Evolutionary conservation across 1,284 basidiomycete genomes (phyloP).

Genomic region (Psilocybe mexicana): DNA sequence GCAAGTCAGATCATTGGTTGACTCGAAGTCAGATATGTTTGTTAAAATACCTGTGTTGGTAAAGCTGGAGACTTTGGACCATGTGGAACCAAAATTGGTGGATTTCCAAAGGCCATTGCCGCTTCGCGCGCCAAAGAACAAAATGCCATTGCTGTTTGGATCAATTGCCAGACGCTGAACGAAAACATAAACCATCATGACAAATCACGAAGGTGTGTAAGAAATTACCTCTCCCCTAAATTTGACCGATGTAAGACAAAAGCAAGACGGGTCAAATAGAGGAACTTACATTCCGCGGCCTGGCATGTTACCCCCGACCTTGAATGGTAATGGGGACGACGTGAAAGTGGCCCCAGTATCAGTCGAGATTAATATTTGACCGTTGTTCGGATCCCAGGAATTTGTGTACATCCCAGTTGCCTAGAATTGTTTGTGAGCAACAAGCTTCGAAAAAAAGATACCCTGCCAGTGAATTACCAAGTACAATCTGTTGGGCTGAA

Average conservation of each 20-base stretch:
- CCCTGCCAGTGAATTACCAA: constrained; percentile 32
- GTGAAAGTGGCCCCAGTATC: constrained; percentile 59
- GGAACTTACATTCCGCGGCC: constrained; percentile 51
- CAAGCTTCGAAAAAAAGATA: not conserved
- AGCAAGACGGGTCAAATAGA: not conserved
- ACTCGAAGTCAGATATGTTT: too few species aligned
- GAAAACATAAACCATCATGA: not conserved
- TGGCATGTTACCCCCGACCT: constrained; percentile 70
- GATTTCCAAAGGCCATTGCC: constrained; percentile 69
- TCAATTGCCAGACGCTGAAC: constrained; percentile 60
- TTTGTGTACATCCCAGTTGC: constrained; percentile 69
- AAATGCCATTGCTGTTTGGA: constrained; percentile 58
- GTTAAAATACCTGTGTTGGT: constrained; percentile 46
- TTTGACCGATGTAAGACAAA: constrained; percentile 6
- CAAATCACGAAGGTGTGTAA: not conserved
- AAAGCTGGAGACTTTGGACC: constrained; percentile 58
- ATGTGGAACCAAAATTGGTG: constrained; percentile 54
- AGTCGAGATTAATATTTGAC: constrained; percentile 61
- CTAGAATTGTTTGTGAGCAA: constrained; percentile 27
- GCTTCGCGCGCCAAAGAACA: constrained; percentile 63
- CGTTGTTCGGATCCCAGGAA: constrained; percentile 65
- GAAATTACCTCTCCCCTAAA: constrained; percentile 38
- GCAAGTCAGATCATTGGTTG: not conserved
- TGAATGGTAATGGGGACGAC: constrained; percentile 55
- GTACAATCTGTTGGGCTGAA: constrained; percentile 55